A percentile compares a stretch with the other conserved stretches of the same genome.
Evolutionary conservation across 1,284 basidiomycete genomes (phyloP).

Genomic region (Cutaneotrichosporon sp.): DNA sequence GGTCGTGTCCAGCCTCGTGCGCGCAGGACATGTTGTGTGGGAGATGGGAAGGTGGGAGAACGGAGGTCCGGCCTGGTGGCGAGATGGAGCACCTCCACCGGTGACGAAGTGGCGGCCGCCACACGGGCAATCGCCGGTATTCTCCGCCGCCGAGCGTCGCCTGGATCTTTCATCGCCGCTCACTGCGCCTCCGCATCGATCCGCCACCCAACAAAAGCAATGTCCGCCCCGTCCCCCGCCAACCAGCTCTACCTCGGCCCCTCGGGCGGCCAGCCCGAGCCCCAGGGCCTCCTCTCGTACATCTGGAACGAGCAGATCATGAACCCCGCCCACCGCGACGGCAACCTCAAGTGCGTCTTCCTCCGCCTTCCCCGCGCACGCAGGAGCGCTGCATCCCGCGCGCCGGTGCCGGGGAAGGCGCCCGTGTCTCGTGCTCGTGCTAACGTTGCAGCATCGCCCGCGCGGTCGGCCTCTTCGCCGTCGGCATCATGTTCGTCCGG

Average conservation of each 20-base stretch:
- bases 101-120: neutral
- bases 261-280: slow-evolving; percentile 16
- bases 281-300: slow-evolving; percentile 19
- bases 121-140: neutral
- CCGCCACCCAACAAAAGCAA: slow-evolving; percentile 11
- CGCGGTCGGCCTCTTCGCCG: slow-evolving; percentile 26
- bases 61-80: neutral
- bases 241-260: slow-evolving; percentile 38
- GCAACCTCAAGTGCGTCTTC: slow-evolving; percentile 25
- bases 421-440: neutral
- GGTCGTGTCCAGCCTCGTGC: slow-evolving; percentile 38
- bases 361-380: neutral
- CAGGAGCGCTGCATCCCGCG: neutral
- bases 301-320: slow-evolving; percentile 27
- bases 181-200: neutral
- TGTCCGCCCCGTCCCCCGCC: slow-evolving; percentile 48
- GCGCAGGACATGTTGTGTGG: slow-evolving; percentile 38
- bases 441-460: slow-evolving; percentile 24
- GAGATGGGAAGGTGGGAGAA: slow-evolving; percentile 2
- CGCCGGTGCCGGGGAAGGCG: neutral
- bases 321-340: slow-evolving; percentile 28
- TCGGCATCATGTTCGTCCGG: slow-evolving; percentile 25
- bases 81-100: neutral
- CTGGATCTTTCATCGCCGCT: slow-evolving; percentile 4
- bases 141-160: neutral